These are phyloP conservation scores for Phytophthora rubi DNA, from an alignment of 352 stramenopile genomes.

Conservation along the genomic window DNA sequence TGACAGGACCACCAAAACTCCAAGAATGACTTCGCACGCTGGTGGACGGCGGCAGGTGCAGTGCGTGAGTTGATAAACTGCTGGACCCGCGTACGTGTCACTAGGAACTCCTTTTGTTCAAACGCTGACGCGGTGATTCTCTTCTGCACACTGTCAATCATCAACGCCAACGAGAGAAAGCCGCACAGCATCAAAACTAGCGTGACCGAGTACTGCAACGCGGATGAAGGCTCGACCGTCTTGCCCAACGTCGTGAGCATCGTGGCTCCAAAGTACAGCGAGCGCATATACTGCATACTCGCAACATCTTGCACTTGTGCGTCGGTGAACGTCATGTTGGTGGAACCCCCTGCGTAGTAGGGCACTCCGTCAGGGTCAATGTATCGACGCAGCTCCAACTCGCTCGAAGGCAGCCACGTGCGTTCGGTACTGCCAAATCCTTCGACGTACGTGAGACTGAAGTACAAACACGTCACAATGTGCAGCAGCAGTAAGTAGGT, in stretches of 20 bases:
- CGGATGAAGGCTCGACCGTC: constrained; percentile 44
- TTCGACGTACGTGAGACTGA: constrained; percentile 40
- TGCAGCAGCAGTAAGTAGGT: constrained; percentile 39
- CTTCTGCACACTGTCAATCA: constrained; percentile 59
- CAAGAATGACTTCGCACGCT: constrained; percentile 62
- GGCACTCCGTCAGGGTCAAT: constrained; percentile 3
- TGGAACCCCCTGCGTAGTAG: constrained; percentile 2
- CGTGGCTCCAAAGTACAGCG: constrained; percentile 51
- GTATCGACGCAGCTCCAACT: constrained; percentile 19
- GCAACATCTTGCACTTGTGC: constrained; percentile 9
- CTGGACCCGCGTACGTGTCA: constrained; percentile 58
- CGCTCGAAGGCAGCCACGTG: constrained; percentile 32
- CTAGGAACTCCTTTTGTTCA: constrained; percentile 75
- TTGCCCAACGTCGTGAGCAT: constrained; percentile 57
- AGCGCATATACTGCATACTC: constrained; percentile 42
- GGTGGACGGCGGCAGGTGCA: constrained; percentile 48
- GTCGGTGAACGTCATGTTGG: constrained; percentile 17
- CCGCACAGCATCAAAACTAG: constrained; percentile 57
- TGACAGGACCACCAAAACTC: constrained; percentile 77
- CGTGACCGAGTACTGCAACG: constrained; percentile 38
- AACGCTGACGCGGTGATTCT: constrained; percentile 51
- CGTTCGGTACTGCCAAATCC: constrained; percentile 28
- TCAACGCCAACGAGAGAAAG: constrained; percentile 43
- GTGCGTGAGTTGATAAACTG: constrained; percentile 57
- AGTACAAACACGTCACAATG: constrained; percentile 41